phyloP scores from a whole-genome alignment of 306 rosid genomes.

The Pterocarpus santalinus region DNA sequence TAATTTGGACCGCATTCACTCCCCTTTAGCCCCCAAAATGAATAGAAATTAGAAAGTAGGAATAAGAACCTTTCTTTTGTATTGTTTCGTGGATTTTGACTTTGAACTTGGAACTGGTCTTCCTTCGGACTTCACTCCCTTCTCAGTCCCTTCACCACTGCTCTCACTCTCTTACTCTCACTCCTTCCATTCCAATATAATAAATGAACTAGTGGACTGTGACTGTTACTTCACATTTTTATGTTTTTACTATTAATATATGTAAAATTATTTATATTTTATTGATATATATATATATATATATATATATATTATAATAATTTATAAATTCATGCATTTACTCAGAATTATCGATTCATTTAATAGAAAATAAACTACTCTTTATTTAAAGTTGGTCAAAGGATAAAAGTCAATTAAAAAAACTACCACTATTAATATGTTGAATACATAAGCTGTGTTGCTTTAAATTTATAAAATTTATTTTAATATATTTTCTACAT shows the following conservation, averaged over 20 bases:
- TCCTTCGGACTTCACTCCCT: slow-evolving; percentile 4
- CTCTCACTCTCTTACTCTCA: slow-evolving; percentile 25
- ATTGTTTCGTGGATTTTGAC: slow-evolving; percentile 46
- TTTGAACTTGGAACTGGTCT: slow-evolving; percentile 59
- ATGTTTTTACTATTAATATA: too few species aligned
- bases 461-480: too few species aligned
- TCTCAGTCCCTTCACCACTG: slow-evolving; percentile 42
- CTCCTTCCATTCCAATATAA: background rate
- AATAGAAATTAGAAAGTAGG: background rate
- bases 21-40: background rate
- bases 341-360: background rate
- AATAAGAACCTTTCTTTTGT: slow-evolving; percentile 36
- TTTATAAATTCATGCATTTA: background rate
- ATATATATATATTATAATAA: too few species aligned
- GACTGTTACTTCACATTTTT: background rate
- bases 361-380: background rate
- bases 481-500: too few species aligned
- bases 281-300: too few species aligned
- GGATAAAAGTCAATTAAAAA: background rate
- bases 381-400: background rate
- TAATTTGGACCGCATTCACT: slow-evolving; percentile 50
- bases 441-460: too few species aligned
- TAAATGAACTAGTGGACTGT: background rate
- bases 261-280: too few species aligned
- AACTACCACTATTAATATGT: background rate